A percentile compares a stretch with the other conserved stretches of the same genome.
phyloP scores from a whole-genome alignment of 176 grass and related monocot genomes.

The Oryza meyeriana region DNA sequence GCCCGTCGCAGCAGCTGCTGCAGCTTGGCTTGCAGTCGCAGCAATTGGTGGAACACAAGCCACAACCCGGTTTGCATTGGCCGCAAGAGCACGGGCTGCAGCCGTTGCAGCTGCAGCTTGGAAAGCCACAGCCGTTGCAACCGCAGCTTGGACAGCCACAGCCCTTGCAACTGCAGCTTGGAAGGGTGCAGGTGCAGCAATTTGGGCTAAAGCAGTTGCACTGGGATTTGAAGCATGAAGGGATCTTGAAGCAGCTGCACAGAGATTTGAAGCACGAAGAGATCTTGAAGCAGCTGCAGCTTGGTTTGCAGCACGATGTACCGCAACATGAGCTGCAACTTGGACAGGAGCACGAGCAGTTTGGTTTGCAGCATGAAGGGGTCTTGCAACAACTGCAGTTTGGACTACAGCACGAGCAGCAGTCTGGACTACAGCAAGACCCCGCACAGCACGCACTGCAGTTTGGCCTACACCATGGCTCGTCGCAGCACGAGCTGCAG shows the following conservation, averaged over 20 bases:
- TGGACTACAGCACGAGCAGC: constrained; percentile 4
- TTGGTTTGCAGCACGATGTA: constrained; percentile 5
- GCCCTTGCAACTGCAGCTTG: constrained; percentile 25
- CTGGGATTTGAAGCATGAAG: constrained; percentile 1
- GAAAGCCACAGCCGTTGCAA: too few relatives aligned
- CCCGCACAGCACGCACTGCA: background rate
- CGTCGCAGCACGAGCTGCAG: constrained; percentile 36
- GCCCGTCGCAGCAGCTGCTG: constrained; percentile 8
- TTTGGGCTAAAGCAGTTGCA: background rate
- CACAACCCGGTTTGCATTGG: constrained; percentile 16
- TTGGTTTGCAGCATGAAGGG: constrained; percentile 18
- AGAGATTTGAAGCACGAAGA: background rate
- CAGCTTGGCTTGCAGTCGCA: constrained; percentile 9
- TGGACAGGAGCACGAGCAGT: background rate
- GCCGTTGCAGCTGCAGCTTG: background rate
- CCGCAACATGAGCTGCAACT: constrained; percentile 30
- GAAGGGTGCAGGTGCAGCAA: constrained; percentile 4
- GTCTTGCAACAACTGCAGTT: constrained; percentile 11
- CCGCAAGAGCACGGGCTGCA: constrained; percentile 32
- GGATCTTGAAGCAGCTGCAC: background rate
- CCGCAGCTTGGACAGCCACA: too few relatives aligned
- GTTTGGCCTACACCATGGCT: constrained; percentile 1
- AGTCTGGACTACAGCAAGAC: constrained; percentile 17
- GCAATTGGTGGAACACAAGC: background rate
- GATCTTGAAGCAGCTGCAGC: constrained; percentile 17